Evolutionary conservation across 176 grass and related monocot species (phyloP).

Genomic region (Paspalum vaginatum): DNA sequence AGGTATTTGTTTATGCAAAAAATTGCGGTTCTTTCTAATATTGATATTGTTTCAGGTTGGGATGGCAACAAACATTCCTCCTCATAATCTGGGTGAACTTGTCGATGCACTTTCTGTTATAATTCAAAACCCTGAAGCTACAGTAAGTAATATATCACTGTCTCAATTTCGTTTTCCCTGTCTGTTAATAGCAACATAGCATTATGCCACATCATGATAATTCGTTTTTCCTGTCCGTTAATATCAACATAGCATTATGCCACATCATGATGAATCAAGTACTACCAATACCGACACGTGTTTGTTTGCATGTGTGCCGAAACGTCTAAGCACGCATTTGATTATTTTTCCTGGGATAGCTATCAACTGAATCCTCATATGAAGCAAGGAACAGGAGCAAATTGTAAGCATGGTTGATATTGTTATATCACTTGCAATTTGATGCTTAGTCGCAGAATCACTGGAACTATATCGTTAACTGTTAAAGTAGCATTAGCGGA

Average conservation of each 20-base stretch:
- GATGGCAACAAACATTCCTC: conserved; percentile 99
- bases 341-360: not conserved
- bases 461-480: conserved; percentile 10
- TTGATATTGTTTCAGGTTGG: conserved; percentile 67
- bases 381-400: conserved; percentile 2
- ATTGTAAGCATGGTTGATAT: not conserved
- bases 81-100: conserved; percentile 95
- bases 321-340: conserved; percentile 18
- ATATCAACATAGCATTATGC: conserved; percentile 7
- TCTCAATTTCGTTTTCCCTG: conserved; percentile 3
- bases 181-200: conserved; percentile 22
- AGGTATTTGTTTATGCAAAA: conserved; percentile 14
- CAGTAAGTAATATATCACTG: conserved; percentile 57
- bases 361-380: not conserved
- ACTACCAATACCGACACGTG: not conserved
- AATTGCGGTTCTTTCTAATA: conserved; percentile 7
- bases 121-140: conserved; percentile 88
- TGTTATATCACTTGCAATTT: conserved; percentile 10
- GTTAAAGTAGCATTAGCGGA: conserved; percentile 6
- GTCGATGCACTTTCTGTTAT: conserved; percentile 88
- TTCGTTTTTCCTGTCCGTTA: conserved; percentile 25
- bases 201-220: conserved; percentile 27
- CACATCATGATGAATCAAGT: conserved; percentile 26
- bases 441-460: not conserved
- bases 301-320: not conserved